A percentile compares a stretch with the other conserved stretches of the same genome.
Evolutionary conservation across 2,329 filamentous ascomycete species (phyloP).

Genomic region (Cladosporium sp.): DNA sequence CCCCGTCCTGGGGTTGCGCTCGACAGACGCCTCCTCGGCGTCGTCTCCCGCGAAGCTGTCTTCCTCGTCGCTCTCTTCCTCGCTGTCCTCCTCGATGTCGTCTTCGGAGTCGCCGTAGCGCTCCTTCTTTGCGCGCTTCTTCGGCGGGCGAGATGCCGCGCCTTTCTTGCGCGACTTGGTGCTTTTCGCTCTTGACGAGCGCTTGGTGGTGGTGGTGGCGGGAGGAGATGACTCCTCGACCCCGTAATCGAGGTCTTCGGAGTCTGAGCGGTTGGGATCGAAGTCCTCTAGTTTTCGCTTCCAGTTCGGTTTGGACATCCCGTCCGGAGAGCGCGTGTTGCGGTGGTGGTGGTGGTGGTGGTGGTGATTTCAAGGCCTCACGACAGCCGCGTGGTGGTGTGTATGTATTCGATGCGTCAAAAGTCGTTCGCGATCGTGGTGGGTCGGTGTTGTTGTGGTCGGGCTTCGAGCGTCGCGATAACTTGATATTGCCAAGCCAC

Average conservation of each 20-base stretch:
- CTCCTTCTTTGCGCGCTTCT: constrained; percentile 35
- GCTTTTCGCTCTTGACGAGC: constrained; percentile 2
- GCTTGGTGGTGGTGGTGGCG: too few species aligned
- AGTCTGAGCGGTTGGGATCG: constrained; percentile 35
- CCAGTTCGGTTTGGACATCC: constrained; percentile 17
- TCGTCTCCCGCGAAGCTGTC: constrained; percentile 42
- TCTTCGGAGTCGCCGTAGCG: constrained; percentile 42
- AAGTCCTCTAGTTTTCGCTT: constrained; percentile 38
- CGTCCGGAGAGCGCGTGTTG: background rate
- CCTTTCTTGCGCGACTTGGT: constrained; percentile 21
- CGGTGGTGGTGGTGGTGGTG: background rate
- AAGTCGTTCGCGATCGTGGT: too few species aligned
- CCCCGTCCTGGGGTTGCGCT: constrained; percentile 53
- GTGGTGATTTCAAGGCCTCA: background rate
- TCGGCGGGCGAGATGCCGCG: constrained; percentile 21
- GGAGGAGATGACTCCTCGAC: constrained; percentile 21
- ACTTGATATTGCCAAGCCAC: too few species aligned
- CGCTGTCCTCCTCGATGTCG: constrained; percentile 38
- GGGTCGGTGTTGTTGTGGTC: too few species aligned
- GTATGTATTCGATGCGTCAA: too few species aligned
- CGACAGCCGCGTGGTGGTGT: background rate
- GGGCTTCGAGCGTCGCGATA: too few species aligned
- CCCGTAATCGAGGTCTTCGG: constrained; percentile 35
- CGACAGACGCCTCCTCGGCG: constrained; percentile 45
- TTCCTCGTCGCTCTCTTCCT: constrained; percentile 31